Conservation (phyloP, 1,284 basidiomycete species). For the Austroboletus novae-zelandiae region DNA sequence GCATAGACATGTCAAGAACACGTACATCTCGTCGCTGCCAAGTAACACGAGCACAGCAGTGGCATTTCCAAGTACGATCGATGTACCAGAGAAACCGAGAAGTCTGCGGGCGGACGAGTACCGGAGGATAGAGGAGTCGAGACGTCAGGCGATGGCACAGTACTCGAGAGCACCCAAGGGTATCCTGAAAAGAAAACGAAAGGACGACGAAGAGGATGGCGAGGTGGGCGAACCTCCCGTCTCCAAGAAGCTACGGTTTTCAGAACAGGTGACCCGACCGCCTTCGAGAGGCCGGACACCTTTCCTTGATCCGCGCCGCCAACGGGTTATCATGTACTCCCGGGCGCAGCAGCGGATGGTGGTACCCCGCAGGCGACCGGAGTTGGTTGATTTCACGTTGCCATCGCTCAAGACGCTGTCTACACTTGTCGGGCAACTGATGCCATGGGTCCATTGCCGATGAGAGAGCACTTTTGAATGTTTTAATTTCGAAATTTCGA, state of each 20-base stretch:
- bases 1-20: constrained; percentile 30
- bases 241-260: constrained; percentile 29
- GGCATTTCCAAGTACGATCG: constrained; percentile 22
- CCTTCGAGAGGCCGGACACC: constrained; percentile 11
- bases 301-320: constrained; percentile 17
- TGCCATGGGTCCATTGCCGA: constrained; percentile 30
- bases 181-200: constrained; percentile 29
- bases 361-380: constrained; percentile 10
- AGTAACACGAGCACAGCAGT: constrained; percentile 9
- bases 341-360: constrained; percentile 16
- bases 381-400: constrained; percentile 30
- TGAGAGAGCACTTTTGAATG: neutral
- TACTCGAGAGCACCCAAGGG: constrained; percentile 26
- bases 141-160: constrained; percentile 30
- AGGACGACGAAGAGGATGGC: constrained; percentile 15
- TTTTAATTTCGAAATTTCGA: too few species aligned
- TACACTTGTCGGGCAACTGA: constrained; percentile 28
- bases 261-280: constrained; percentile 2
- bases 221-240: constrained; percentile 1
- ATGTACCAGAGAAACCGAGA: constrained; percentile 17
- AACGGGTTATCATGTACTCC: constrained; percentile 12
- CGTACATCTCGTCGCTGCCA: constrained; percentile 26
- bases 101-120: constrained; percentile 26
- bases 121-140: constrained; percentile 26
- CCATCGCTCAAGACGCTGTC: constrained; percentile 30